A percentile compares a stretch with the other conserved stretches of the same genome.
Evolutionary conservation across 2,329 filamentous ascomycete species (phyloP).

Genomic region (Alternaria rosae): DNA sequence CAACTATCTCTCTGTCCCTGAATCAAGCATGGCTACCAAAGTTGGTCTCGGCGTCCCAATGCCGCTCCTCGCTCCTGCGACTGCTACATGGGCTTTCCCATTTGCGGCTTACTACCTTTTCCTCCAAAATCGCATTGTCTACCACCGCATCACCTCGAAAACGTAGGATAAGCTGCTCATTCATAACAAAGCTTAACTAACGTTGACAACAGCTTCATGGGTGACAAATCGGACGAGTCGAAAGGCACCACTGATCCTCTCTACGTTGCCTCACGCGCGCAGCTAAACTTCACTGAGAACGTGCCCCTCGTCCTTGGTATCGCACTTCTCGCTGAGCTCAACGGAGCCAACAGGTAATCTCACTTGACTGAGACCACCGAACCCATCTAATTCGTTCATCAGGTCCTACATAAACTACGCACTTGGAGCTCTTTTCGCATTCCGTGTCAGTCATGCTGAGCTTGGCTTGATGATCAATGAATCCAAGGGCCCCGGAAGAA

Average conservation of each 20-base stretch:
- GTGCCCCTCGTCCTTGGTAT: conserved; percentile 52
- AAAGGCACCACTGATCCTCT: conserved; percentile 39
- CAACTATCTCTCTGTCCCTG: conserved; percentile 23
- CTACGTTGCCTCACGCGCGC: conserved; percentile 47
- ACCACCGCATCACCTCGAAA: conserved; percentile 42
- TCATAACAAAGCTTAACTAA: conserved; percentile 9
- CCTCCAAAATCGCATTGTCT: conserved; percentile 51
- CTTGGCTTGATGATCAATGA: conserved; percentile 45
- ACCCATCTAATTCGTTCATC: conserved; percentile 1
- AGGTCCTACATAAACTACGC: conserved; percentile 48
- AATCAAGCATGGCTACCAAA: conserved; percentile 34
- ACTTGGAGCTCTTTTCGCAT: conserved; percentile 49
- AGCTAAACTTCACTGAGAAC: conserved; percentile 56
- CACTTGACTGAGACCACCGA: not conserved
- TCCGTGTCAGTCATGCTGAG: conserved; percentile 52
- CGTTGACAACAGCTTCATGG: conserved; percentile 28
- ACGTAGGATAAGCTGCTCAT: conserved; percentile 27
- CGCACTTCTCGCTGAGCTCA: conserved; percentile 54
- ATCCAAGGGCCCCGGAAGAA: conserved; percentile 30
- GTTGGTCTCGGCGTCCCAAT: conserved; percentile 45
- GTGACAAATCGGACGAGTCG: conserved; percentile 28
- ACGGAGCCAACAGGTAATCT: conserved; percentile 50
- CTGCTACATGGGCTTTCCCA: conserved; percentile 51
- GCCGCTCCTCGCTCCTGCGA: conserved; percentile 45
- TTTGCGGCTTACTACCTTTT: conserved; percentile 54